phyloP scores from a whole-genome alignment of 2,329 filamentous ascomycete genomes.

The Arthrobotrys musiformis region DNA sequence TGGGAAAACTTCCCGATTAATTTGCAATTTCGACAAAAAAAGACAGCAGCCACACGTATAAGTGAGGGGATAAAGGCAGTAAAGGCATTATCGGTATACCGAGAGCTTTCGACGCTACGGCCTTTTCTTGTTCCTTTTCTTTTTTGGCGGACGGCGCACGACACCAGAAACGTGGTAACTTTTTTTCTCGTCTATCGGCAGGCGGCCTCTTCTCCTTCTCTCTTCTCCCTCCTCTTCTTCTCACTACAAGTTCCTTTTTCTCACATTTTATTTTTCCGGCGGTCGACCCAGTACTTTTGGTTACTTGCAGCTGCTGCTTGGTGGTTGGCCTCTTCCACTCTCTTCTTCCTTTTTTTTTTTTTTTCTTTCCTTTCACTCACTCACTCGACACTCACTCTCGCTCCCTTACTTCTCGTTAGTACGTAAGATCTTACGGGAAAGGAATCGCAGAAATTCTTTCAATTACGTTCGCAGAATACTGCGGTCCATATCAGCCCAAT shows the following conservation, averaged over 20 bases:
- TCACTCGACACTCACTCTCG: background rate
- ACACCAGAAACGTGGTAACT: constrained; percentile 51
- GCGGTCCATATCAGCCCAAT: background rate
- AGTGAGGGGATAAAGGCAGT: background rate
- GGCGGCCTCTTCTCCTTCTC: background rate
- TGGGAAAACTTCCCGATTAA: background rate
- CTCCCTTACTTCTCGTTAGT: constrained; percentile 3
- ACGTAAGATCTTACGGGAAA: constrained; percentile 4
- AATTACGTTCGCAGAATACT: constrained; percentile 18
- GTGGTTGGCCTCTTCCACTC: background rate
- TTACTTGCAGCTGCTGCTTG: background rate
- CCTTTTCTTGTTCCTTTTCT: background rate
- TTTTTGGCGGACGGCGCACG: constrained; percentile 42
- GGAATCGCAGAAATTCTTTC: constrained; percentile 13
- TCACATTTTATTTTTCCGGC: constrained; percentile 10
- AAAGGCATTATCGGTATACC: background rate
- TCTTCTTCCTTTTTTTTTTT: background rate
- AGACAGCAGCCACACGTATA: background rate
- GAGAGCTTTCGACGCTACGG: background rate
- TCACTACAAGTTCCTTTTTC: constrained; percentile 16
- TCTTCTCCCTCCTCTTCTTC: background rate
- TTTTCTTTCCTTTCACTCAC: background rate
- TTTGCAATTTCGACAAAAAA: background rate
- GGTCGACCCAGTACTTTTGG: no score
- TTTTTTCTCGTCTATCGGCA: constrained; percentile 34